Evolutionary conservation across 1,284 basidiomycete species (phyloP).

Genomic region (Hemileia vastatrix): DNA sequence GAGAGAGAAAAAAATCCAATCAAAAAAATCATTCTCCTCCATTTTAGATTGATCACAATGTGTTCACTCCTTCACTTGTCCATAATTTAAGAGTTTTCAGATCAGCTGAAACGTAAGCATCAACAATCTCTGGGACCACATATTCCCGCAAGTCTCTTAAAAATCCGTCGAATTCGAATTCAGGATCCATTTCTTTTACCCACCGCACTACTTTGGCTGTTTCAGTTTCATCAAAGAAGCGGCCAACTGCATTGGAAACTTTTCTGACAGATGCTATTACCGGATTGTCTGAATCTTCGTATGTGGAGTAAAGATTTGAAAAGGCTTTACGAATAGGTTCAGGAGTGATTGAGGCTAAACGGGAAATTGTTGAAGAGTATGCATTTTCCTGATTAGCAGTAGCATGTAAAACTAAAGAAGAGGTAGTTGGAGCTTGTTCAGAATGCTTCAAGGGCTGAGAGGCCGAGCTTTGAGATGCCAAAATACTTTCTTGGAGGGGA

Average conservation of each 20-base stretch:
- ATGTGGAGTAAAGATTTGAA: constrained; percentile 53
- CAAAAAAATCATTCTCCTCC: not conserved
- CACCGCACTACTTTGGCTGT: constrained; percentile 81
- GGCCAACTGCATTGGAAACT: constrained; percentile 73
- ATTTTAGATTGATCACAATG: constrained; percentile 4
- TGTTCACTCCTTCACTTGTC: constrained; percentile 83
- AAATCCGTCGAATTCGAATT: constrained; percentile 75
- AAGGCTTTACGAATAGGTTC: constrained; percentile 30
- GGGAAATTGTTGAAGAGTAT: constrained; percentile 59
- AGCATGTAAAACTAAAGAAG: constrained; percentile 70
- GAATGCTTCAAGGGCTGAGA: constrained; percentile 36
- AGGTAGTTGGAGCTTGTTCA: constrained; percentile 56
- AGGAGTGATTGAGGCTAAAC: constrained; percentile 50
- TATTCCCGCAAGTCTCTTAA: constrained; percentile 89
- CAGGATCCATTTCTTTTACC: constrained; percentile 77
- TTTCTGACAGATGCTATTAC: constrained; percentile 68
- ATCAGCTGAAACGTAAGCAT: constrained; percentile 85
- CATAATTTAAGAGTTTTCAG: constrained; percentile 73
- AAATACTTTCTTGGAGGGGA: constrained; percentile 36
- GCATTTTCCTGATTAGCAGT: constrained; percentile 63
- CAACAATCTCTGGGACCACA: constrained; percentile 93
- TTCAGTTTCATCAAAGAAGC: constrained; percentile 95
- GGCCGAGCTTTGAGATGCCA: constrained; percentile 15
- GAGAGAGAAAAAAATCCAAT: constrained; percentile 1
- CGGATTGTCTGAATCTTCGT: constrained; percentile 89